These are phyloP conservation scores for Trypanosoma grayi DNA, from an alignment of 208 protist genomes.

Conservation along the genomic window DNA sequence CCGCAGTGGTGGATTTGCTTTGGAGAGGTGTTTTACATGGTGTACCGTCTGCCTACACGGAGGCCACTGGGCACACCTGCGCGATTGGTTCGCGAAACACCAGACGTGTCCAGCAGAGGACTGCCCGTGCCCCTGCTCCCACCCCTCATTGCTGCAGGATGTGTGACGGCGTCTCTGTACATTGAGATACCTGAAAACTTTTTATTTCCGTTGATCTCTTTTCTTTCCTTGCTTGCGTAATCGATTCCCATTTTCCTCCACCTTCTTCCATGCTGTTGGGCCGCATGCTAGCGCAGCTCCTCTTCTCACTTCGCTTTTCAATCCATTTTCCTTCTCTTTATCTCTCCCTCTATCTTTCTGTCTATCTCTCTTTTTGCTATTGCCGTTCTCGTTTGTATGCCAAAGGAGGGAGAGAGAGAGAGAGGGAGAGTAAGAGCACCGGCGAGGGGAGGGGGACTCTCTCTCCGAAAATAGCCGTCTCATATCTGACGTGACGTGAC, in stretches of 20 bases:
- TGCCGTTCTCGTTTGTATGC: not conserved
- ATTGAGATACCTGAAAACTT: not conserved
- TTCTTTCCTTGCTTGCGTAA: not conserved
- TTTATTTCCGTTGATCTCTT: not conserved
- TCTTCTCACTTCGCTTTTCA: not conserved
- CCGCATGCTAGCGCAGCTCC: no score
- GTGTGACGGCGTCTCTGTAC: not conserved
- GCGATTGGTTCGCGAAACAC: conserved; percentile 87
- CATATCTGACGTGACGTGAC: no score
- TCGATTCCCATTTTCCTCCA: no score
- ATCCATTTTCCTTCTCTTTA: not conserved
- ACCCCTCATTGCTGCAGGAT: not conserved
- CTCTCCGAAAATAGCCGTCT: no score
- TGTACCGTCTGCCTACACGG: conserved; percentile 88
- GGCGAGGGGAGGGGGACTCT: no score
- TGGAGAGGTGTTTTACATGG: conserved; percentile 74
- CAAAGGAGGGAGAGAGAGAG: not conserved
- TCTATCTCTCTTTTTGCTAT: not conserved
- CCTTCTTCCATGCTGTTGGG: no score
- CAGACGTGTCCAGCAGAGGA: conserved; percentile 79
- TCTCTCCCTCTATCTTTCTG: not conserved
- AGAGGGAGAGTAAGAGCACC: not conserved
- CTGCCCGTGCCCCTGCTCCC: conserved; percentile 69
- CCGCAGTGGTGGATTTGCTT: conserved; percentile 35
- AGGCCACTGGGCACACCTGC: conserved; percentile 76